Evolutionary conservation across 2,329 filamentous ascomycete genomes (phyloP).

Genomic region (Dactylellina sp.): DNA sequence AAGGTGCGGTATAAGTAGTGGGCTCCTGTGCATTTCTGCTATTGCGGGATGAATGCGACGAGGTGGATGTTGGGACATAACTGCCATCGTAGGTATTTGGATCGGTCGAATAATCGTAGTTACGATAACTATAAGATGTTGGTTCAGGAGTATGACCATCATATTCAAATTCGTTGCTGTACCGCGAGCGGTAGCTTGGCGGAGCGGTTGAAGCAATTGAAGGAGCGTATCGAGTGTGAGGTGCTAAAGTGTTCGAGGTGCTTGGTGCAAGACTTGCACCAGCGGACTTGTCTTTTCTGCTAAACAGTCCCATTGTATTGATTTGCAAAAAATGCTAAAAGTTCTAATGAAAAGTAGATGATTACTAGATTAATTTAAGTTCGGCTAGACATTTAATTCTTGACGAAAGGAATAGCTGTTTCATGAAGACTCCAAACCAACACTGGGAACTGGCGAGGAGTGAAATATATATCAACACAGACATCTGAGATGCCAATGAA

Average conservation of each 20-base stretch:
- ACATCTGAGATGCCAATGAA: not conserved
- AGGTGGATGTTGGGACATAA: not conserved
- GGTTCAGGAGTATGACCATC: not conserved
- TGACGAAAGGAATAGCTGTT: too few relatives aligned
- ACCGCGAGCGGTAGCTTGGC: constrained; percentile 9
- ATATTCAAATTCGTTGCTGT: not conserved
- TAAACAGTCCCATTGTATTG: constrained; percentile 40
- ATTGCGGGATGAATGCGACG: not conserved
- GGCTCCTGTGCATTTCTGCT: constrained; percentile 1
- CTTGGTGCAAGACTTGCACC: not conserved
- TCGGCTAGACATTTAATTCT: too few relatives aligned
- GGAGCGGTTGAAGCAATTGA: constrained; percentile 10
- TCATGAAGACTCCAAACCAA: too few relatives aligned
- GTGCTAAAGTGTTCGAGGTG: not conserved
- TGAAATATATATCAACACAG: not conserved
- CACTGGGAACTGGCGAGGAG: not conserved
- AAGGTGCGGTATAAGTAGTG: not conserved
- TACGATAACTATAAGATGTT: constrained; percentile 12
- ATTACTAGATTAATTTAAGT: too few relatives aligned
- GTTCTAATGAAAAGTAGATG: too few relatives aligned
- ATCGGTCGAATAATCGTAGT: constrained; percentile 10
- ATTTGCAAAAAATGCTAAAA: too few relatives aligned
- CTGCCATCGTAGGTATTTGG: constrained; percentile 16
- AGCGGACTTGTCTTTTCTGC: constrained; percentile 34
- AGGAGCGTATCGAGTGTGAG: not conserved